Base-by-base conservation (phyloP, 169 alveolate species). In the Theileria annulata region DNA sequence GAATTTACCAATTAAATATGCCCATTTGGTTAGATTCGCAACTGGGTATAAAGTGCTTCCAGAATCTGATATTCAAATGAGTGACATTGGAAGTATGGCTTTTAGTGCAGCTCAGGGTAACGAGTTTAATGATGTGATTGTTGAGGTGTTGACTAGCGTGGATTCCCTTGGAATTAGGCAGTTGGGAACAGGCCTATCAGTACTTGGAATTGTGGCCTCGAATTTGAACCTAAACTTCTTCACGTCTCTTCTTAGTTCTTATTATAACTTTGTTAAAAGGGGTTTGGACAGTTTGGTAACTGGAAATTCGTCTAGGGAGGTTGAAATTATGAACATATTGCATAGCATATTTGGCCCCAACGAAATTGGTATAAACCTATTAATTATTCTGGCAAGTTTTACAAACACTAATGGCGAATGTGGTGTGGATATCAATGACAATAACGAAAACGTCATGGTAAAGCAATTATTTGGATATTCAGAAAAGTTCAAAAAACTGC, bases 321-420 rank as follows among this genome's bases (percentile, higher is more conserved):
- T 19, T 6, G 35, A 80, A 0, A 17, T 79, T 27, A 64, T 42
- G 23, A 79, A 79, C 71, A 37, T 79, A 0, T 25, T 71, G 62
- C 49, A 71, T n/a, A 23, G 84, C n/a, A 48, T 82, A 3, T 75
- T 86, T 5, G 81, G 85, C 27, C 77, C 73, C 23, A 78, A 80
- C 37, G 88, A 91, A 17, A 48, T 76, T 60, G 93, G 92, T 2
- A 63, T 92, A 68, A 79, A 93, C 37, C 95, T 95, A 15, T 73
- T 84, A 60, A 58, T 92, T 49, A 95, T 89, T 19, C 85, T 90
- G 92, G 86, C 79, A 15, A 67, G 91, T 23, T 72, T n/a, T 9
- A 4, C 3, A n/a, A n/a, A 23, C 48, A 23, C 17, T 10, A 19
- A 25, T 31, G 62, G n/a, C 74, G 66, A 2, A 25, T 31, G 54